Evolutionary conservation across 352 stramenopile genomes (phyloP), one percentile per base, ranked within the genome.

Genomic region (Phytophthora fragariaefolia): DNA sequence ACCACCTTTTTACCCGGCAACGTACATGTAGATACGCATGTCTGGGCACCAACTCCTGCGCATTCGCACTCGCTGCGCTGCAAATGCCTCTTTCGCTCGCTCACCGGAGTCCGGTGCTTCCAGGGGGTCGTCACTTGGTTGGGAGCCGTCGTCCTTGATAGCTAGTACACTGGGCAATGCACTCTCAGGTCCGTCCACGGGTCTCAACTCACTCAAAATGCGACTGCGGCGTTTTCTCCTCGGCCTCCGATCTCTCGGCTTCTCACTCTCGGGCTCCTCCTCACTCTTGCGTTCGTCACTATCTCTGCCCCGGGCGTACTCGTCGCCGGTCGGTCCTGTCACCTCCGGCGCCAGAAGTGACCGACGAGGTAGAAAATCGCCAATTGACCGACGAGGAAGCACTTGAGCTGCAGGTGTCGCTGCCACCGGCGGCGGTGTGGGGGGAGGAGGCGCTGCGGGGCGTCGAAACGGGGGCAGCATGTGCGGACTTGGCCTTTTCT

Each of bases 11-110:
- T 2, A 27, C 28, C n/a, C 36, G 1, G 22, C 1, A 64, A 76
- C 76, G 43, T 74, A 86, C 78, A 88, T 90, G 82, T 87, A 90
- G 60, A 80, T 74, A 63, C 75, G 76, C 40, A 88, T 58, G 63
- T 90, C 82, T 1, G 70, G 53, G 26, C 62, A 53, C 74, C 74
- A 87, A 22, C 46, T 32, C 49, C 78, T 73, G 46, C 78, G 68
- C 57, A 85, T 69, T 23, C 79, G 72, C 12, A 90, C 81, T 45
- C 80, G 77, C 58, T 82, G 71, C 6, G 77, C 66, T 13, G 81
- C 74, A 27, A 90, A 90, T n/a, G 77, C 75, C 30, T 82, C 68
- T 45, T 74, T 58, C 45, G 70, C 70, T 59, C 76, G 53, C 26
- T 69, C 62, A 17, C 57, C 40, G 20, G 70, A 58, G 54, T 74